Conservation (phyloP, 441 rosid species). For the Capsella rubella region DNA sequence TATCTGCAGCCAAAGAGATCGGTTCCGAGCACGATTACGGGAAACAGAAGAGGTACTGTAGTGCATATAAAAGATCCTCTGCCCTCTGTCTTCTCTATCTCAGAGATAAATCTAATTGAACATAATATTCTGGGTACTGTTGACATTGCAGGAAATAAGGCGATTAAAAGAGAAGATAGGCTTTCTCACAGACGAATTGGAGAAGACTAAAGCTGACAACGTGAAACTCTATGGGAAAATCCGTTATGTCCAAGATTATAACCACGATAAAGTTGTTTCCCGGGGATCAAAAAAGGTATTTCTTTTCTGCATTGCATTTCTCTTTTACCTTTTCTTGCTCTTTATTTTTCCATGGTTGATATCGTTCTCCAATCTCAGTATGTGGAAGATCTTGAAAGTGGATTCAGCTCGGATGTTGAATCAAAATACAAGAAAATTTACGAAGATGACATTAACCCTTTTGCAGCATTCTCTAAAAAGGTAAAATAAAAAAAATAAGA, state of each 20-base stretch:
- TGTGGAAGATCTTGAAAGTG: slow-evolving; percentile 92
- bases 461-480: slow-evolving; percentile 99
- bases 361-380: slow-evolving; percentile 52
- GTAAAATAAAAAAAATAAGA: slow-evolving; percentile 41
- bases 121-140: slow-evolving; percentile 16
- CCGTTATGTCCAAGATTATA: slow-evolving; percentile 96
- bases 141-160: slow-evolving; percentile 72
- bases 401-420: slow-evolving; percentile 93
- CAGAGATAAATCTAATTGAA: slow-evolving; percentile 14
- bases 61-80: slow-evolving; percentile 6
- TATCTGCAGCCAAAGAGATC: slow-evolving; percentile 95
- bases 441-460: slow-evolving; percentile 97
- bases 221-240: slow-evolving; percentile 97
- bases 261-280: slow-evolving; percentile 89
- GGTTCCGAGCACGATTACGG: slow-evolving; percentile 82
- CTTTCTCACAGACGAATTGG: slow-evolving; percentile 74
- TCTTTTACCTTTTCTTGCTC: slow-evolving; percentile 14
- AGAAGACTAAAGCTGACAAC: slow-evolving; percentile 94
- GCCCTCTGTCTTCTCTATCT: slow-evolving; percentile 17
- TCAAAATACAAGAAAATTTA: slow-evolving; percentile 99
- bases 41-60: slow-evolving; percentile 92
- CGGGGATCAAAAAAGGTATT: slow-evolving; percentile 91
- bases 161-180: slow-evolving; percentile 91
- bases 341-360: background rate
- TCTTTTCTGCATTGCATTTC: slow-evolving; percentile 20